phyloP scores from a whole-genome alignment of 768 basidiomycete species.

The Lactarius akahatsu region DNA sequence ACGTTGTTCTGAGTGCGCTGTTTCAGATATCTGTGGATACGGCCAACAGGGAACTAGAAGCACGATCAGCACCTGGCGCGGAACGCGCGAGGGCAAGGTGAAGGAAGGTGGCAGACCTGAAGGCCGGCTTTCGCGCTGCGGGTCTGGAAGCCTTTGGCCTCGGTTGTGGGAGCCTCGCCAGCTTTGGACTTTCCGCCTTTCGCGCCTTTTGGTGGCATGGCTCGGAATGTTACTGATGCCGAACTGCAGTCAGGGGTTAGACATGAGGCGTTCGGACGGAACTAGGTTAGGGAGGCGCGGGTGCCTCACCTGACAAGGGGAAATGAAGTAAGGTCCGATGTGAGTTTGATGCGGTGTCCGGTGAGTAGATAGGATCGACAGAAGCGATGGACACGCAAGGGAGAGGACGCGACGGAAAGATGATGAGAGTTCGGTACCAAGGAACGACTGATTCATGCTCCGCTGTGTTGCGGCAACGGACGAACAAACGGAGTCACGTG shows the following conservation, averaged over 20 bases:
- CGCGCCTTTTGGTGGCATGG: slow-evolving; percentile 21
- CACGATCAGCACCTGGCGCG: neutral
- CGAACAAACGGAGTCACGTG: slow-evolving; percentile 28
- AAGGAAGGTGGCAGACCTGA: slow-evolving; percentile 7
- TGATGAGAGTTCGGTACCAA: slow-evolving; percentile 16
- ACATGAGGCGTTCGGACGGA: neutral
- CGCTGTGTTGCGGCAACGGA: neutral
- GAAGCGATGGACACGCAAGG: neutral
- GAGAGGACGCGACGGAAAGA: neutral
- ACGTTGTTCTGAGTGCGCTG: slow-evolving; percentile 91
- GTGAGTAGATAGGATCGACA: neutral
- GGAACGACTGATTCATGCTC: too few relatives aligned
- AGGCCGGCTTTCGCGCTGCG: slow-evolving; percentile 28
- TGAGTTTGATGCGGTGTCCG: too few relatives aligned
- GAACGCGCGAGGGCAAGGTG: neutral
- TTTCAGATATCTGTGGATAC: slow-evolving; percentile 96
- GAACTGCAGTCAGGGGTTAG: neutral
- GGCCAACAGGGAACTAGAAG: slow-evolving; percentile 87
- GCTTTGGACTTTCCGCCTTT: slow-evolving; percentile 21
- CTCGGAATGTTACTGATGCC: neutral
- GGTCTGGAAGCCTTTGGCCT: slow-evolving; percentile 27
- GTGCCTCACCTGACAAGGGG: neutral
- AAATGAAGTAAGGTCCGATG: neutral
- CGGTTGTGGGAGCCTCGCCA: slow-evolving; percentile 1
- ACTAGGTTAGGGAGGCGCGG: neutral